Conservation (phyloP, 257 asterid species). For the Phtheirospermum japonicum region DNA sequence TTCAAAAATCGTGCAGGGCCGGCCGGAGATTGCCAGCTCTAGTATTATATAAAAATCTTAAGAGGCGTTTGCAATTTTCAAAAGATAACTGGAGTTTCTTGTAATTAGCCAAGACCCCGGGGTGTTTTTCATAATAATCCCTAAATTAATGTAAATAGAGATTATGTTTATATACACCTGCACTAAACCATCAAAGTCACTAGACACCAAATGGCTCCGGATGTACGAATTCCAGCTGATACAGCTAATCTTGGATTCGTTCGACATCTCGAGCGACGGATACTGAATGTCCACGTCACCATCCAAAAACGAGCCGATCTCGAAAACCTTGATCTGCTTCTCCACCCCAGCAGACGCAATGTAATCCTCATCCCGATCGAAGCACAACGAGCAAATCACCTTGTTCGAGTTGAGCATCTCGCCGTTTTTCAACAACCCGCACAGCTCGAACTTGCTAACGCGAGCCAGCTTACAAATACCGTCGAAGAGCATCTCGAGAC, state of each 20-base stretch:
- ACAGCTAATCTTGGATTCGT: constrained; percentile 45
- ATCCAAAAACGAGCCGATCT: constrained; percentile 37
- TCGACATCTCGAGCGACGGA: constrained; percentile 50
- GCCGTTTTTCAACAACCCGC: no score
- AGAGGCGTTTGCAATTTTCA: no score
- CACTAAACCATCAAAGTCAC: constrained; percentile 53
- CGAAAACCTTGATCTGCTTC: constrained; percentile 54
- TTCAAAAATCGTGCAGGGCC: no score
- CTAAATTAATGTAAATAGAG: neutral
- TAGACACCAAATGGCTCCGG: constrained; percentile 45
- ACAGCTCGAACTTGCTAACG: no score
- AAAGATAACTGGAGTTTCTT: no score
- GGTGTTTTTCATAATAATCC: no score
- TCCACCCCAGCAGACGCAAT: constrained; percentile 56
- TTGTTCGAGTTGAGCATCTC: no score
- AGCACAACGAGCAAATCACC: constrained; percentile 49
- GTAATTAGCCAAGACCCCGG: no score
- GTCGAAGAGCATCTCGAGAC: no score
- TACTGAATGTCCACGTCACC: constrained; percentile 46
- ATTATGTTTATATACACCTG: constrained; percentile 38
- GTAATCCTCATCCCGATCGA: constrained; percentile 47
- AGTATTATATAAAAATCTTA: no score
- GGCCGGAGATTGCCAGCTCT: no score
- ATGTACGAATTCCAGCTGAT: constrained; percentile 58
- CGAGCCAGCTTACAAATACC: no score